A percentile compares a stretch with the other conserved stretches of the same genome.
Conservation (phyloP, 129 eudicot species). For the Pittosporum tobira region DNA sequence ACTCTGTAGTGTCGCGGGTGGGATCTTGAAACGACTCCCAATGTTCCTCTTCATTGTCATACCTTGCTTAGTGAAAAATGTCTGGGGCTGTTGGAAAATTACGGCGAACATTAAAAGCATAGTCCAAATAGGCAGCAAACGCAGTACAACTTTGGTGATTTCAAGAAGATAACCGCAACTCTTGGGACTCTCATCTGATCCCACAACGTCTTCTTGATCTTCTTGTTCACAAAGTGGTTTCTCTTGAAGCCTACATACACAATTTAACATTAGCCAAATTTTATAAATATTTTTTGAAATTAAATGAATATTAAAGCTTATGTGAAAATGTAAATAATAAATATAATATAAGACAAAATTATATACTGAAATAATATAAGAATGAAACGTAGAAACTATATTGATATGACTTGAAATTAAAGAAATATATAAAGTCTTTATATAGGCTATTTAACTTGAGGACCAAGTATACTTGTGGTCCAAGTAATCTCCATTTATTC, state of each 20-base stretch:
- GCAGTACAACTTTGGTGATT: conserved; percentile 38
- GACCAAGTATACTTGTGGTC: no score
- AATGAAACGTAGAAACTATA: no score
- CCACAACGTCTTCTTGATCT: conserved; percentile 17
- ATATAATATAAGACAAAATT: no score
- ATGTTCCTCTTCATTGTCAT: conserved; percentile 82
- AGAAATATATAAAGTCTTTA: no score
- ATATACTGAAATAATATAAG: no score
- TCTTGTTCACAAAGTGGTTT: conserved; percentile 35
- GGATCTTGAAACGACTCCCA: conserved; percentile 72
- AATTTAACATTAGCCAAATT: neutral
- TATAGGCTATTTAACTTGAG: no score
- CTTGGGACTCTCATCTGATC: conserved; percentile 13
- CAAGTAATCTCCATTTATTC: no score
- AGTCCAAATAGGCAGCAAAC: conserved; percentile 73
- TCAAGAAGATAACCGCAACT: conserved; percentile 27
- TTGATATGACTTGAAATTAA: no score
- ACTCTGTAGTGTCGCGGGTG: conserved; percentile 94
- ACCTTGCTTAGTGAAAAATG: conserved; percentile 96
- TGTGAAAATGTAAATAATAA: no score
- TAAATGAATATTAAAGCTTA: no score
- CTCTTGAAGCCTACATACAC: conserved; percentile 50
- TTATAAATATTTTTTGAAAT: no score
- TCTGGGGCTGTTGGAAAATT: conserved; percentile 84
- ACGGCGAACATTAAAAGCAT: conserved; percentile 91